phyloP scores from a whole-genome alignment of 768 basidiomycete species.

The Phlebiopsis flavidoalba region DNA sequence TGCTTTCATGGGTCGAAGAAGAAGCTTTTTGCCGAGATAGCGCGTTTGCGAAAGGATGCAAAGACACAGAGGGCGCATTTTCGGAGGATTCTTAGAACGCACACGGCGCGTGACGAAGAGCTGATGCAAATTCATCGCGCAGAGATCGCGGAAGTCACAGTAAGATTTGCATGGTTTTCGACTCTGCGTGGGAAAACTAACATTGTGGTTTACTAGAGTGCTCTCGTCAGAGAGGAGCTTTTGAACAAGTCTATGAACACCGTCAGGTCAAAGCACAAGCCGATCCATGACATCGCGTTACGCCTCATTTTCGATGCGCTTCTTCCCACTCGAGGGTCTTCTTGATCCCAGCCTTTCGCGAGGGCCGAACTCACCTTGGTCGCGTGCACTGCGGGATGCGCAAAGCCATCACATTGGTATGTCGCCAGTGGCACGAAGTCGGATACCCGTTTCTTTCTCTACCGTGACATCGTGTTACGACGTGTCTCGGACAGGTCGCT shows the following conservation, averaged over 20 bases:
- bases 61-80: too few relatives aligned
- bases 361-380: background rate
- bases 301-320: background rate
- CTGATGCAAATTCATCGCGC: background rate
- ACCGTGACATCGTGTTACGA: constrained; percentile 3
- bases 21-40: too few relatives aligned
- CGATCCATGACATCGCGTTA: background rate
- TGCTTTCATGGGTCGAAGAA: too few relatives aligned
- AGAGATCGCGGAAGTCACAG: background rate
- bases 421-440: background rate
- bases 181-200: too few relatives aligned
- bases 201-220: background rate
- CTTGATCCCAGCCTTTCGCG: background rate
- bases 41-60: too few relatives aligned
- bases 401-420: background rate
- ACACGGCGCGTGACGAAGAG: background rate
- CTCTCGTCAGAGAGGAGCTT: background rate
- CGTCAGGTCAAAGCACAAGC: background rate
- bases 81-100: too few relatives aligned
- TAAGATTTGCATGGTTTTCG: background rate
- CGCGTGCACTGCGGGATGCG: background rate
- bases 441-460: constrained; percentile 1
- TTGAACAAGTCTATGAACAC: background rate
- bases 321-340: background rate
- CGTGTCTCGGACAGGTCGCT: constrained; percentile 2